A percentile compares a stretch with the other conserved stretches of the same genome.
These are phyloP conservation scores for Didymella keratinophila DNA, from an alignment of 2,329 filamentous ascomycete genomes.

Conservation along the genomic window DNA sequence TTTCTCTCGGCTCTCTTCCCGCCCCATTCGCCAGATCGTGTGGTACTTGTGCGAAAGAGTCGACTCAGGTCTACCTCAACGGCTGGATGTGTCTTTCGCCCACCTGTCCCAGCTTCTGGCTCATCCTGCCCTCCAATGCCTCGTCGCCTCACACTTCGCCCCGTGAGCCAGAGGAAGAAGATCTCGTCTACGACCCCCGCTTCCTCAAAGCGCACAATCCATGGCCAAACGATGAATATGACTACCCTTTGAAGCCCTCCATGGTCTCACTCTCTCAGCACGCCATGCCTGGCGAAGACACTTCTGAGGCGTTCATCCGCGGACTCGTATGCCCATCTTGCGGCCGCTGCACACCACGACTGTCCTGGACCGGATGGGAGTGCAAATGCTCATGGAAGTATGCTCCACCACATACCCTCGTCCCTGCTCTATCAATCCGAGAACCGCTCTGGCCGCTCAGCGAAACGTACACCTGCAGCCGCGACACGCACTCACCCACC, in stretches of 20 bases:
- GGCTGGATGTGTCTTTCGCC: slow-evolving; percentile 67
- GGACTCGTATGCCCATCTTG: slow-evolving; percentile 74
- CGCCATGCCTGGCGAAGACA: slow-evolving; percentile 55
- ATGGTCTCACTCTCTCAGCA: slow-evolving; percentile 41
- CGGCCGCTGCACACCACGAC: slow-evolving; percentile 66
- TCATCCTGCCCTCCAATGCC: slow-evolving; percentile 32
- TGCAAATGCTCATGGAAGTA: slow-evolving; percentile 65
- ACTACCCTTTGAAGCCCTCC: slow-evolving; percentile 45
- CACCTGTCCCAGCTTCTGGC: slow-evolving; percentile 65
- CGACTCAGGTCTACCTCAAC: slow-evolving; percentile 53
- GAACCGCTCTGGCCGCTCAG: slow-evolving; percentile 50
- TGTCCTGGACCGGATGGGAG: slow-evolving; percentile 68
- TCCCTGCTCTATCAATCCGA: slow-evolving; percentile 39
- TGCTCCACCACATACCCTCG: slow-evolving; percentile 38
- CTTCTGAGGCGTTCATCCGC: slow-evolving; percentile 62
- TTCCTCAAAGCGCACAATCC: slow-evolving; percentile 65
- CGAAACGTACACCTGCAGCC: slow-evolving; percentile 43
- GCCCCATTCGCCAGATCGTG: slow-evolving; percentile 50
- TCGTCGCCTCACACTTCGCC: slow-evolving; percentile 21
- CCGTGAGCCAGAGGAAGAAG: slow-evolving; percentile 40
- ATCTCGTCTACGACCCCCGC: slow-evolving; percentile 61
- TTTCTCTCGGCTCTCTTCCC: slow-evolving; percentile 41
- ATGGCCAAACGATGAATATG: slow-evolving; percentile 52
- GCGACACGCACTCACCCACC: slow-evolving; percentile 38
- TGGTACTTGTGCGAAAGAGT: slow-evolving; percentile 40